phyloP scores from a whole-genome alignment of 345 rosid genomes.

The Boechera stricta region DNA sequence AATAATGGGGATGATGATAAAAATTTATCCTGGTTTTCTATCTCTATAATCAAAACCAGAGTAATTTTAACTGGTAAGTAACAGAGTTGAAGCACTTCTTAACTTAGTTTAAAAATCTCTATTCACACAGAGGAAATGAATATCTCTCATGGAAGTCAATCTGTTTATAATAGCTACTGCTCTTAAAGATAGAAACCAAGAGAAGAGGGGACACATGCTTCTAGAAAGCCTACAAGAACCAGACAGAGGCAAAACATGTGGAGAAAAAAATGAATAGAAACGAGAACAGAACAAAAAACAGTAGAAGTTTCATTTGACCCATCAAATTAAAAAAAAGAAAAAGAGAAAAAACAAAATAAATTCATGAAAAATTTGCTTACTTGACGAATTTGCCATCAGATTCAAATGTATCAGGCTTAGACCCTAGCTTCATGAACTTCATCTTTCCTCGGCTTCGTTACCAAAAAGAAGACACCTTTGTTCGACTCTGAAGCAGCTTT shows the following conservation, averaged over 20 bases:
- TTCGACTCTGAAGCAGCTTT: conserved; percentile 29
- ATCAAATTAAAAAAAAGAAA: conserved; percentile 23
- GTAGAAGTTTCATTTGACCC: conserved; percentile 30
- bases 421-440: conserved; percentile 98
- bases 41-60: background rate
- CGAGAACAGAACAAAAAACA: conserved; percentile 34
- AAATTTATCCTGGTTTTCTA: conserved; percentile 2
- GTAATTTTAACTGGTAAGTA: background rate
- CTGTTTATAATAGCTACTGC: background rate
- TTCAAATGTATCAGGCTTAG: conserved; percentile 87
- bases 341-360: background rate
- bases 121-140: background rate
- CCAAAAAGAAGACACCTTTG: conserved; percentile 28
- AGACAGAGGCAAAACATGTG: conserved; percentile 33
- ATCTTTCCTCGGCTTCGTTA: conserved; percentile 49
- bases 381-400: conserved; percentile 72
- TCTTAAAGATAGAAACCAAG: background rate
- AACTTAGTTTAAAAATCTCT: background rate
- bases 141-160: background rate
- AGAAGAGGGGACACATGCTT: conserved; percentile 19
- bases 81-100: background rate
- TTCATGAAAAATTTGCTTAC: conserved; percentile 46
- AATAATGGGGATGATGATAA: conserved; percentile 20
- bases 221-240: conserved; percentile 20
- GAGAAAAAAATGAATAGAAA: conserved; percentile 39